phyloP scores from a whole-genome alignment of 345 rosid species.

The Limnanthes douglasii region DNA sequence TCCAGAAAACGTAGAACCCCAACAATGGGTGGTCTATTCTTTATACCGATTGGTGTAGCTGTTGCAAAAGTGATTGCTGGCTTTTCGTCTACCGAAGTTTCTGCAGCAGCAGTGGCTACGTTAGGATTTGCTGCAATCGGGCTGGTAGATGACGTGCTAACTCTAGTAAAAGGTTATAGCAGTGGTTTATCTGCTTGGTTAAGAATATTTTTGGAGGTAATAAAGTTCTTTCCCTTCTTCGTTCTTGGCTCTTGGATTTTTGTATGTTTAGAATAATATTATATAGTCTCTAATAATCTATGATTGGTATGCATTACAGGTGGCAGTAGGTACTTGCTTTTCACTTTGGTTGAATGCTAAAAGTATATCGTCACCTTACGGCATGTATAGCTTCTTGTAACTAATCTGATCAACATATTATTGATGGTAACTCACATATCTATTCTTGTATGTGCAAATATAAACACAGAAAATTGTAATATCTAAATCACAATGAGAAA shows the following conservation, averaged over 20 bases:
- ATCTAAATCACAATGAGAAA: too few species aligned
- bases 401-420: constrained; percentile 59
- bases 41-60: constrained; percentile 57
- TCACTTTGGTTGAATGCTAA: constrained; percentile 67
- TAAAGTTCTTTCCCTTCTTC: constrained; percentile 3
- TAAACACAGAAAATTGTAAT: constrained; percentile 8
- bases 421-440: constrained; percentile 74
- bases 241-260: neutral
- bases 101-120: constrained; percentile 54
- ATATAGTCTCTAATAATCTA: constrained; percentile 9
- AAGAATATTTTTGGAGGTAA: constrained; percentile 60
- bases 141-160: constrained; percentile 42
- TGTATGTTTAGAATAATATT: too few species aligned
- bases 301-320: constrained; percentile 24
- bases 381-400: constrained; percentile 96
- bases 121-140: constrained; percentile 64
- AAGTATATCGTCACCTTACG: constrained; percentile 65
- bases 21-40: constrained; percentile 80
- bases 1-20: constrained; percentile 44
- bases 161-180: constrained; percentile 19
- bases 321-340: constrained; percentile 51
- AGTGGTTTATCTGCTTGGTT: constrained; percentile 38
- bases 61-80: constrained; percentile 45
- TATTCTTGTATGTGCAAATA: constrained; percentile 23
- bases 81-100: constrained; percentile 51